Evolutionary conservation across 2,329 filamentous ascomycete genomes (phyloP), one percentile per base, ranked within the genome.

Genomic region (Phialemonium atrogriseum): DNA sequence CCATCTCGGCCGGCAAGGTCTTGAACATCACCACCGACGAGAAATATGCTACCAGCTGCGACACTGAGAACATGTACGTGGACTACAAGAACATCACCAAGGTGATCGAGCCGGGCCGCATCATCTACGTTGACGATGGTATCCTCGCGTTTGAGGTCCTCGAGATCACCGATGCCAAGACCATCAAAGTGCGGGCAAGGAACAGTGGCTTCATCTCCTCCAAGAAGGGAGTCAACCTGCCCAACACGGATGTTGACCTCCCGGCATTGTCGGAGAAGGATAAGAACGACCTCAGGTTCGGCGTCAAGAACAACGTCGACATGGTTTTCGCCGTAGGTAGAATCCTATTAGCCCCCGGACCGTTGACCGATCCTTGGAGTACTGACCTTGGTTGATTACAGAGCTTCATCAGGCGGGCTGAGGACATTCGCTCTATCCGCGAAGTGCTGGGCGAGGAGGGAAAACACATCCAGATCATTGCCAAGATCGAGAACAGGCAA

Each of bases 21-120:
- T 64, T 98, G 62, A 95, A 93, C 75, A 84, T 98, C 64, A 95
- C 91, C 55, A 98, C 91, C 37, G 88, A 98, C 57, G 88, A 96
- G 30, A 68, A 86, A 58, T 96, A 95, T 61, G 83, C 82, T 49
- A 83, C 81, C 35, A 65, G 77, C 37, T 88, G 81, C 54, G 84
- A 93, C 61, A 80, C 85, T 50, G 75, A 88, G 67, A 94, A 94
- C 73, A 94, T 98, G 91, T 95, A 87, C 55, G 83, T 96, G 54
- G 89, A 96, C 71, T 96, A 98, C 75, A 93, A 94, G 80, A 98
- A 98, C 74, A 96, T 98, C 65, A 95, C 89, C 66, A 94, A 93
- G 70, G 91, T 98, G 50, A 96, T 98, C 55, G 64, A 84, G 58
- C 70, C 76, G 38, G 91, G 89, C 54, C 88, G 91, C 52, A 80